Evolutionary conservation across 768 basidiomycete species (phyloP), one percentile per base, ranked within the genome.

Genomic region (Bullera alba): DNA sequence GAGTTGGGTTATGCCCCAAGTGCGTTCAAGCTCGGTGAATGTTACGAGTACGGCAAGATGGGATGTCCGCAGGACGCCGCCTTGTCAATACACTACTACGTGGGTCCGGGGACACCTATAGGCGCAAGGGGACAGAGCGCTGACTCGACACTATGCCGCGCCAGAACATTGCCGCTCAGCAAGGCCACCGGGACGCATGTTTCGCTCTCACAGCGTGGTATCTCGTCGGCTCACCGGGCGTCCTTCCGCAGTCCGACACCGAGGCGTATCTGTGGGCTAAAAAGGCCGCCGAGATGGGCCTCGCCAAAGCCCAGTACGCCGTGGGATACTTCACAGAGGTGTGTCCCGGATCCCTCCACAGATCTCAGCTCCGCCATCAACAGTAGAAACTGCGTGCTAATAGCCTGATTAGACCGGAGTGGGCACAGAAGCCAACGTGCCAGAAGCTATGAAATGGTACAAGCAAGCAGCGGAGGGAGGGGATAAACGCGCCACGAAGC

Each of bases 151-250:
- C 45, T 34, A n/a, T 34, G 32, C 32, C 8, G 23, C 6, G 12
- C 8, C 64, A 90, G 88, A 96, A 97, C 65, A 97, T 97, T 58
- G 93, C 93, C 26, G 95, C 95, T 2, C 93, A 96, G 67, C 92
- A 96, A 75, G 84, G 83, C 62, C 95, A 99, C 69, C 84, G 87
- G 4, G 95, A 97, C 65, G 91, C 93, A 0, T 97, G 93, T 70
- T 97, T 97, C 66, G 93, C 95, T 1, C 78, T 99, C 35, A 97
- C 95, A 16, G 92, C 95, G 5, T 99, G 93, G 93, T 99, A 99
- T 68, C 84, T 99, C 57, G 93, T 97, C 53, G 95, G 95, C 41
- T 96, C 92, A 7, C 88, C 92, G 0, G 93, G 95, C 21, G 90
- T 99, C 1, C 80, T 99, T 15, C 93, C 95, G 0, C 95, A 99